Base-by-base conservation (phyloP, 2,329 filamentous ascomycete genomes). In the Aspergillus floridensis region DNA sequence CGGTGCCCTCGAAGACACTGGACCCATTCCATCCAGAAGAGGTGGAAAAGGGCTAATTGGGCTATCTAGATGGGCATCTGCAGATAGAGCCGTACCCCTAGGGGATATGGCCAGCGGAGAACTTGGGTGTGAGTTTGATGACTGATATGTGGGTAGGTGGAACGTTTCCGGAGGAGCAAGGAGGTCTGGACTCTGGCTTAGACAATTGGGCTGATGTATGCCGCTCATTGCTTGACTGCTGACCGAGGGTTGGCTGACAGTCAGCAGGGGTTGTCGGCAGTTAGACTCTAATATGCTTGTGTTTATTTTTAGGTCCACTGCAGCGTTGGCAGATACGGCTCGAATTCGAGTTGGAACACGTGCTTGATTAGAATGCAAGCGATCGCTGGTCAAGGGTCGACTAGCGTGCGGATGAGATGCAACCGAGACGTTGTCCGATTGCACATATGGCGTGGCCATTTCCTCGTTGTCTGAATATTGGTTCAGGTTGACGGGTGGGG, bases 391-490 rank as follows among this genome's bases (percentile, higher is more conserved):
- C 53, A 66, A 64, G 32, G 64, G 60, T 47, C 60, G 69, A 60
- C 61, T 67, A 41, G 69, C 70, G 22, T 70, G 70, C 56, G 75
- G 80, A 69, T 82, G 78, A n/a, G 82, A 81, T 6, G 75, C 66
- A 14, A 80, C 73, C 12, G 81, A 81, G 46, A 80, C 73, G 56
- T 76, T 75, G 63, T 81, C 79, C 59, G 79, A 77, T 58, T 80
- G 80, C 79, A 22, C 72, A 75, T 38, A 77, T 76, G 31, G 26
- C 11, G 74, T 79, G 49, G n/a, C 29, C 31, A 55, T 70, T 76
- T n/a, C 77, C 76, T 49, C 81, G 62, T 88, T 85, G 62, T 90
- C 87, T 0, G 88, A 90, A 70, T 89, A 89, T 67, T 88, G 86
- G 60, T 89, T 84, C 24, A 86, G 76, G 64, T 87, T 83, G 61